Percentiles rank a stretch among this genome's conserved stretches.
phyloP scores from a whole-genome alignment of 345 rosid species.

The Brassica juncea region DNA sequence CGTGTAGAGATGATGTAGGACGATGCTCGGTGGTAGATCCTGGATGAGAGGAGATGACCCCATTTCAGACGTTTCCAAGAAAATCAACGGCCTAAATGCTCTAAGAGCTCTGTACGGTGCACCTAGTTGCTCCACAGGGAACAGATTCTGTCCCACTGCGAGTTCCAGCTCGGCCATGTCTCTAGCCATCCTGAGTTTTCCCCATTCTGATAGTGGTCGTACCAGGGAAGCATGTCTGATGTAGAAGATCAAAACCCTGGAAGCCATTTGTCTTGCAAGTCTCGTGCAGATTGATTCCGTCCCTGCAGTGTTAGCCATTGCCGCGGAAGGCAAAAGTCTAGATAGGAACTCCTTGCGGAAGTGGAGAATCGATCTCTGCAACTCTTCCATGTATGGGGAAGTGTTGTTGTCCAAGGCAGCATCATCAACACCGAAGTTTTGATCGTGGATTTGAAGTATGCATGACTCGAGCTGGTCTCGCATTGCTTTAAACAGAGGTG shows the following conservation, averaged over 20 bases:
- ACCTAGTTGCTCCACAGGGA: constrained; percentile 97
- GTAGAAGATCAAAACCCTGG: constrained; percentile 83
- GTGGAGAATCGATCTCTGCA: constrained; percentile 86
- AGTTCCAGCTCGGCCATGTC: constrained; percentile 99
- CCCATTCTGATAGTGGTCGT: constrained; percentile 97
- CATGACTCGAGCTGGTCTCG: constrained; percentile 86
- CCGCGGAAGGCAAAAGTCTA: constrained; percentile 74
- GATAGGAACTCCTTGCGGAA: constrained; percentile 87
- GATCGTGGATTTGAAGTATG: constrained; percentile 89
- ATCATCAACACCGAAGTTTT: constrained; percentile 83
- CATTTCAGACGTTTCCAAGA: constrained; percentile 87
- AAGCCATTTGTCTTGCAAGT: constrained; percentile 83
- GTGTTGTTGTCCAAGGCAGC: constrained; percentile 83
- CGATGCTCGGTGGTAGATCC: constrained; percentile 81
- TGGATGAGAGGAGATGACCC: constrained; percentile 82
- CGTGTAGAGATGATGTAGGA: constrained; percentile 94
- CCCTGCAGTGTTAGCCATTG: constrained; percentile 53
- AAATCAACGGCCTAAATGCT: constrained; percentile 88
- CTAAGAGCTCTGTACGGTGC: constrained; percentile 93
- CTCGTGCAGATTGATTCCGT: constrained; percentile 87
- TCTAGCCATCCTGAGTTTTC: constrained; percentile 92
- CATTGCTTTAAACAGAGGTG: constrained; percentile 92
- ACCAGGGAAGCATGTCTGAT: constrained; percentile 91
- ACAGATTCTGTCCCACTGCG: constrained; percentile 88
- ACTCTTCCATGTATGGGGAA: constrained; percentile 96